Base-by-base conservation (phyloP, 2,329 filamentous ascomycete species). In the Stemphylium beticola region DNA sequence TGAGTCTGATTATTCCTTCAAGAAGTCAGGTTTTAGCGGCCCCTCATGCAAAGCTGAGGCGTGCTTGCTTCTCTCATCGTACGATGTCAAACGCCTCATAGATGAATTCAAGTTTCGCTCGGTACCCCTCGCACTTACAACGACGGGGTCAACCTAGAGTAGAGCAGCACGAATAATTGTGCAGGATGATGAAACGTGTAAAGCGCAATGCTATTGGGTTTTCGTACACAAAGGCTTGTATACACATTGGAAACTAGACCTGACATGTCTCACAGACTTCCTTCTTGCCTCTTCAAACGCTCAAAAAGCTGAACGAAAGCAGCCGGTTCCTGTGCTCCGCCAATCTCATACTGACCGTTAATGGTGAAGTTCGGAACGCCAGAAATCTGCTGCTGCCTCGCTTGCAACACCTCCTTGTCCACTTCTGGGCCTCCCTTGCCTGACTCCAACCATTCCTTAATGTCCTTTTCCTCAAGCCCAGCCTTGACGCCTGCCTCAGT, bases 301-400 rank as follows among this genome's bases (percentile, higher is more conserved):
- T 85, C 78, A 71, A 93, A 89, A 42, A 87, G 76, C 64, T 85
- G 79, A 57, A 90, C 73, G 67, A 93, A 93, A 1, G 82, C 82
- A 40, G 81, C 78, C 2, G 87, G 81, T 55, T 92, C 89, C 76
- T 92, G 87, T 1, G 90, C 90, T 1, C 90, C 91, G 24, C 86
- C 82, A 26, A 93, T 74, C 62, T 87, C 83, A 73, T 86, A 88
- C 62, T 78, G 79, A 1, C 80, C 87, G 66, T 93, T 88, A 58
- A 95, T 83, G 11, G 85, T 85, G 71, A 91, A 93, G 71, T 90
- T 85, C 6, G 91, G 90, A 57, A 95, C 91, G 0, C 89, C 89
- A 49, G 76, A 81, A 34, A 93, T 81, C 49, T 80, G 79, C 66
- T 82, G 79, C 55, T 65, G 64, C 55, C 76, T 68, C 45, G 79